Evolutionary conservation across 352 stramenopile genomes (phyloP).

Genomic region (Achlya hypogyna): DNA sequence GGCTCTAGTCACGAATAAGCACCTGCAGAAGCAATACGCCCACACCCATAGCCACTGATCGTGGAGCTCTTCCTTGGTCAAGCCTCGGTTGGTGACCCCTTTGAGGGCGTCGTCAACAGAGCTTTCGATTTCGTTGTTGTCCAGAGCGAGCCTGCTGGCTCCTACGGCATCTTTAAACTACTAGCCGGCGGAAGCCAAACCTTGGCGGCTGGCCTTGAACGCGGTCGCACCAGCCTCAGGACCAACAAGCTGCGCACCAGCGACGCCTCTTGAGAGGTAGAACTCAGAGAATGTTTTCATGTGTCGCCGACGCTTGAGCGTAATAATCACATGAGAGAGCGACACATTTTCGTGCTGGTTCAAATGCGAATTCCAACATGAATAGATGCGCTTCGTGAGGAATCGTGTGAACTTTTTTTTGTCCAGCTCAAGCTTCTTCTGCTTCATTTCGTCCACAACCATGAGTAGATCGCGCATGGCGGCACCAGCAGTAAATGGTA

Average conservation of each 20-base stretch:
- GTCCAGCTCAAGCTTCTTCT: slow-evolving; percentile 33
- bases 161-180: too few species aligned
- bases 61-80: slow-evolving; percentile 1
- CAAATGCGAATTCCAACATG: slow-evolving; percentile 3
- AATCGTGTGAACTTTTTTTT: slow-evolving; percentile 53
- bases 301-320: slow-evolving; percentile 53
- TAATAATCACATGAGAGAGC: slow-evolving; percentile 56
- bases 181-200: too few species aligned
- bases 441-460: slow-evolving; percentile 43
- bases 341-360: slow-evolving; percentile 32
- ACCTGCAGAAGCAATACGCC: neutral
- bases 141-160: too few species aligned
- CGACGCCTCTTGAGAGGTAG: slow-evolving; percentile 57
- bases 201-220: too few species aligned
- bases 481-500: slow-evolving; percentile 53
- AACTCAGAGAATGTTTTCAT: slow-evolving; percentile 60
- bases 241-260: slow-evolving; percentile 37
- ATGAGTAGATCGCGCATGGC: slow-evolving; percentile 40
- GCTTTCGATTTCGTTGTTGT: too few species aligned
- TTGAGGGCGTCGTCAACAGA: too few species aligned
- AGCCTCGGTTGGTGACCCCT: too few species aligned
- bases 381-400: slow-evolving; percentile 63
- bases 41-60: neutral
- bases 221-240: neutral
- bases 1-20: neutral